Evolutionary conservation across 1,284 basidiomycete species (phyloP).

Genomic region (Stereum hirsutum): DNA sequence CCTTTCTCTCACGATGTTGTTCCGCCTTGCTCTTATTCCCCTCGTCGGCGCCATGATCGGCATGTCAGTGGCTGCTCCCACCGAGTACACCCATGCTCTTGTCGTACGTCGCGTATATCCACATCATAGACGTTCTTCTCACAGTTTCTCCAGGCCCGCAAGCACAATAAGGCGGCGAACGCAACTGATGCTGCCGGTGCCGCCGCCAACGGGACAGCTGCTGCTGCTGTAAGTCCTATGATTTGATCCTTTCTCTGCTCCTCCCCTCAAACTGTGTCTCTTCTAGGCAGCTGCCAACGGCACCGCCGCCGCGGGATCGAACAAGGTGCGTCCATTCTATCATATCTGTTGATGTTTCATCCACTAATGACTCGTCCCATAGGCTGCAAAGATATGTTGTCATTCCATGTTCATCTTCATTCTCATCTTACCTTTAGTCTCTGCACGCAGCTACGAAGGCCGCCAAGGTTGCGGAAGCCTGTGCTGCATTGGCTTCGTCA

Average conservation of each 20-base stretch:
- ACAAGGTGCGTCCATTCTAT: not conserved
- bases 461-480: not conserved
- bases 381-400: not conserved
- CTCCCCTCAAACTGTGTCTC: not conserved
- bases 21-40: not conserved
- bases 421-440: no score
- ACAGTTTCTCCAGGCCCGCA: not conserved
- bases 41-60: not conserved
- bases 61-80: not conserved
- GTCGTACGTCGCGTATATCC: not conserved
- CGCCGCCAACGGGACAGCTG: not conserved
- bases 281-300: not conserved
- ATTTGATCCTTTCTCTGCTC: no score
- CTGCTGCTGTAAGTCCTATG: not conserved
- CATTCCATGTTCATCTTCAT: no score
- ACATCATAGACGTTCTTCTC: not conserved
- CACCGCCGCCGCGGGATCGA: not conserved
- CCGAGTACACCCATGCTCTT: not conserved
- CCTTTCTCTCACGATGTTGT: not conserved
- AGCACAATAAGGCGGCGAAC: not conserved
- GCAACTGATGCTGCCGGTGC: not conserved
- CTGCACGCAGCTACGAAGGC: not conserved
- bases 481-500: not conserved
- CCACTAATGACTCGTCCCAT: not conserved
- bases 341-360: not conserved